Percentiles rank a stretch among this genome's conserved stretches.
Evolutionary conservation across 331 rosid species (phyloP).

Genomic region (Acacia pycnantha): DNA sequence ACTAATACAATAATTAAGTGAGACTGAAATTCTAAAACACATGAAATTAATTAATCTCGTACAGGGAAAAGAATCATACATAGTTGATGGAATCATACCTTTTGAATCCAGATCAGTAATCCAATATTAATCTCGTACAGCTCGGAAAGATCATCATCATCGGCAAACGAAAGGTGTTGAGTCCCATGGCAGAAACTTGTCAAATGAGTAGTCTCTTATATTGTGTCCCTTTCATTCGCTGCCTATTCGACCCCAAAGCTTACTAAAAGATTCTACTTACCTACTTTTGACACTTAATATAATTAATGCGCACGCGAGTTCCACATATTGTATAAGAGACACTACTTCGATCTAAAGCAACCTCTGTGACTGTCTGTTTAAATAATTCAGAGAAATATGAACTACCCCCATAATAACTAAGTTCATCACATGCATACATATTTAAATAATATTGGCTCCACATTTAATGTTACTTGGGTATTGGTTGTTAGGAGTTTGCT

Average conservation of each 20-base stretch:
- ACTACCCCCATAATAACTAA: background rate
- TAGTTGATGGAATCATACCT: background rate
- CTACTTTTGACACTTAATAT: background rate
- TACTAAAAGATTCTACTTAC: background rate
- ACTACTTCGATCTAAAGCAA: too few relatives aligned
- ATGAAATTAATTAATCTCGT: too few relatives aligned
- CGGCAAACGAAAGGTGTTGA: background rate
- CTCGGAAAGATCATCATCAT: background rate
- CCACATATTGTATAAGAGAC: too few relatives aligned
- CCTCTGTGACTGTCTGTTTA: too few relatives aligned
- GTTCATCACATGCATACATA: too few relatives aligned
- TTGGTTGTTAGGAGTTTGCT: background rate
- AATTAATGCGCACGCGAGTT: background rate
- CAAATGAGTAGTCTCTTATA: slow-evolving; percentile 47
- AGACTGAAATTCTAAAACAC: too few relatives aligned
- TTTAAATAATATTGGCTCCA: background rate
- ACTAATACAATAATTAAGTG: too few relatives aligned
- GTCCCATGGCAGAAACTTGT: slow-evolving; percentile 40
- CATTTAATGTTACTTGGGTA: background rate
- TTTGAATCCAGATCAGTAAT: background rate
- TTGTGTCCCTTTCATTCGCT: slow-evolving; percentile 17
- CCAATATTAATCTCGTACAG: background rate
- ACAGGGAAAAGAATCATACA: too few relatives aligned
- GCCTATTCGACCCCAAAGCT: slow-evolving; percentile 28
- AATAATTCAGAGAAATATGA: background rate